Evolutionary conservation across 148 eudicot species (phyloP).

Genomic region (Silene conica): DNA sequence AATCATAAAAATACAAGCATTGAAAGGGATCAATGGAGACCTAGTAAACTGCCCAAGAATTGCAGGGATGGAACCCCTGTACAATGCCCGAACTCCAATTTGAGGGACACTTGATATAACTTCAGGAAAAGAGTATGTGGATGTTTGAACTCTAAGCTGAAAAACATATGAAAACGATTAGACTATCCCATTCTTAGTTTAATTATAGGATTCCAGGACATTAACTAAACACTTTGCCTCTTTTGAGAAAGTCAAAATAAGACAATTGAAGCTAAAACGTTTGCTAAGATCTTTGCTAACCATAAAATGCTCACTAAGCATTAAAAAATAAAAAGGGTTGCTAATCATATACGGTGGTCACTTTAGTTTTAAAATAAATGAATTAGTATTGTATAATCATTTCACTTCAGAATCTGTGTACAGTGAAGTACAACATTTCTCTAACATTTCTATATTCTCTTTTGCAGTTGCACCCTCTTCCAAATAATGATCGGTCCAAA

Average conservation of each 20-base stretch:
- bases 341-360: too few relatives aligned
- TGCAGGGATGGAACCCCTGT: slow-evolving; percentile 89
- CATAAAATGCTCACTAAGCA: background rate
- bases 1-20: background rate
- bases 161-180: slow-evolving; percentile 23
- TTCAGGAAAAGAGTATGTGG: slow-evolving; percentile 74
- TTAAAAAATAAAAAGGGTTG: background rate
- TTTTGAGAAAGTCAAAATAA: background rate
- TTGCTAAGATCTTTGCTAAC: background rate
- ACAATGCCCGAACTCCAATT: slow-evolving; percentile 73
- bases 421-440: background rate
- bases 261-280: background rate
- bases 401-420: background rate
- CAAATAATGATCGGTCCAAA: background rate
- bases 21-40: slow-evolving; percentile 30
- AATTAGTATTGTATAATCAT: background rate
- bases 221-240: background rate
- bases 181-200: background rate
- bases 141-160: slow-evolving; percentile 94
- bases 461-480: background rate
- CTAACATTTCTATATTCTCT: background rate
- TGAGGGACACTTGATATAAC: slow-evolving; percentile 77
- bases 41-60: slow-evolving; percentile 95
- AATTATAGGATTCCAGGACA: slow-evolving; percentile 49
- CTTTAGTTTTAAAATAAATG: too few relatives aligned